These are phyloP conservation scores for Lathyrus tuberosus DNA, from an alignment of 306 rosid genomes.

Conservation along the genomic window DNA sequence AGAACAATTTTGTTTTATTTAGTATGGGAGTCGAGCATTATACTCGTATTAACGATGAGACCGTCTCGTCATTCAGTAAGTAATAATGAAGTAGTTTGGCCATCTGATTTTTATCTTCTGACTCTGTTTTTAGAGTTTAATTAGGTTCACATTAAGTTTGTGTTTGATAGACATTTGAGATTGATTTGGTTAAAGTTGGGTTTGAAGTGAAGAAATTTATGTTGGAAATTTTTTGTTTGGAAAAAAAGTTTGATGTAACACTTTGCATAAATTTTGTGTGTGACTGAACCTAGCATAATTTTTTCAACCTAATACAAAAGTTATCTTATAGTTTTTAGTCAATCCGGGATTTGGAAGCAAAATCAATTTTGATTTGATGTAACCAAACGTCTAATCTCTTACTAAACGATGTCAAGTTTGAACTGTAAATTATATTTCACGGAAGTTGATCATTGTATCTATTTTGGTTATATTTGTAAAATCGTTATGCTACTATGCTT, in stretches of 20 bases:
- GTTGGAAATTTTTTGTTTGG: neutral
- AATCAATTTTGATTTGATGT: neutral
- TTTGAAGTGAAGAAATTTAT: neutral
- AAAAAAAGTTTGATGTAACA: neutral
- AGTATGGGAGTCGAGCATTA: slow-evolving; percentile 11
- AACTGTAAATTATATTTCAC: slow-evolving; percentile 17
- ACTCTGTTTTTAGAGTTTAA: slow-evolving; percentile 13
- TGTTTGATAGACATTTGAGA: slow-evolving; percentile 6
- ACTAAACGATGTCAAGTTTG: slow-evolving; percentile 5
- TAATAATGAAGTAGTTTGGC: slow-evolving; percentile 24
- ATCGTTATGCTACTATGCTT: slow-evolving; percentile 10
- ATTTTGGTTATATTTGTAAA: slow-evolving; percentile 30
- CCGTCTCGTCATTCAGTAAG: slow-evolving; percentile 16
- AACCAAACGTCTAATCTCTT: neutral
- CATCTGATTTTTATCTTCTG: slow-evolving; percentile 8
- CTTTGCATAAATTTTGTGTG: neutral
- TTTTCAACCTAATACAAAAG: neutral
- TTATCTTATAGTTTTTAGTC: neutral
- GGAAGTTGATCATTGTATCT: slow-evolving; percentile 4
- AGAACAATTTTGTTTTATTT: neutral
- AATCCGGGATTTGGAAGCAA: neutral
- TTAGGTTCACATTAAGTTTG: slow-evolving; percentile 15
- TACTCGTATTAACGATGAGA: neutral
- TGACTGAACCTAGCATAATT: neutral
- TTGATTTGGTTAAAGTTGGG: neutral